Percentiles rank a stretch among this genome's conserved stretches.
Evolutionary conservation across 257 asterid genomes (phyloP).

Genomic region (Anisodus tanguticus): DNA sequence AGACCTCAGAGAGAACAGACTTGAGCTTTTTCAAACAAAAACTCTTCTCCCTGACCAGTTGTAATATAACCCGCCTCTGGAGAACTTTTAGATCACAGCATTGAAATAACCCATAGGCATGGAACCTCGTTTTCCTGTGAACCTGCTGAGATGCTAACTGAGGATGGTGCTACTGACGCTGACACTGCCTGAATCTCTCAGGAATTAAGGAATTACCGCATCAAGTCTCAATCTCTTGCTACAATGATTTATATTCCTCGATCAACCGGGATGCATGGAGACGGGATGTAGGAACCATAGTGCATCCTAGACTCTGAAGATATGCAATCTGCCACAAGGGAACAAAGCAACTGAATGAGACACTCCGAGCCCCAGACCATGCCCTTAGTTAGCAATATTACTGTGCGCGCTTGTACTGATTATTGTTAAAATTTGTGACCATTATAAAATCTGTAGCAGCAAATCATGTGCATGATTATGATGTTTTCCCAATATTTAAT

Average conservation of each 20-base stretch:
- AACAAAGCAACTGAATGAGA: neutral
- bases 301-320: slow-evolving; percentile 89
- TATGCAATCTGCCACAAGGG: slow-evolving; percentile 61
- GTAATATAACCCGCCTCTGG: neutral
- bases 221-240: slow-evolving; percentile 27
- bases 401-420: neutral
- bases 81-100: neutral
- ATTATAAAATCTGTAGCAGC: slow-evolving; percentile 23
- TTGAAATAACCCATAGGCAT: neutral
- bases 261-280: slow-evolving; percentile 93
- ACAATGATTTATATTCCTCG: slow-evolving; percentile 85
- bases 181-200: neutral
- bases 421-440: neutral
- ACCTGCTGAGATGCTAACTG: neutral
- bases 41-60: neutral
- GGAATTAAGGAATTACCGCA: neutral
- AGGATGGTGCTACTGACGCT: neutral
- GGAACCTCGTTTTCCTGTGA: neutral
- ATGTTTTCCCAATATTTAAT: slow-evolving; percentile 1
- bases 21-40: too few species aligned
- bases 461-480: neutral
- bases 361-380: neutral
- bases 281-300: slow-evolving; percentile 76
- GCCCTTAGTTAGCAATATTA: neutral
- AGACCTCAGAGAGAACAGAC: neutral